Conservation (phyloP, 345 rosid genomes). For the Orychophragmus violaceus region DNA sequence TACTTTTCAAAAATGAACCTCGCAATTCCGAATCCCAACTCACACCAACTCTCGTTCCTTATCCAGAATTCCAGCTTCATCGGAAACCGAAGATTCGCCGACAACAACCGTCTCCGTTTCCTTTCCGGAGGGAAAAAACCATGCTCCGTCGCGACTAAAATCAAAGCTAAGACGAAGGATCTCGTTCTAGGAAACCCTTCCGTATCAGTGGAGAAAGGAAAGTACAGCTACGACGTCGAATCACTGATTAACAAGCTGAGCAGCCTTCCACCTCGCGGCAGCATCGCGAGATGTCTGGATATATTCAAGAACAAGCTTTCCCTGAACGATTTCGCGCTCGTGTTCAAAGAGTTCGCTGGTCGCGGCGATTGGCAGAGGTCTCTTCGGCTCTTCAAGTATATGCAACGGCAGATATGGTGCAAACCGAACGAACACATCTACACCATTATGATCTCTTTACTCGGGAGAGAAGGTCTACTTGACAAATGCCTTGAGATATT, state of each 20-base stretch:
- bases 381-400: conserved; percentile 85
- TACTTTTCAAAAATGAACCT: conserved; percentile 22
- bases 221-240: conserved; percentile 92
- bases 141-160: conserved; percentile 21
- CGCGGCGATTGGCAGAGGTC: conserved; percentile 98
- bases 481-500: conserved; percentile 82
- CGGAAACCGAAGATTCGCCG: conserved; percentile 28
- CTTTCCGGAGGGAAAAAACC: conserved; percentile 27
- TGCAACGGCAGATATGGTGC: conserved; percentile 98
- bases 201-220: conserved; percentile 76
- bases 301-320: conserved; percentile 89
- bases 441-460: conserved; percentile 78
- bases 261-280: conserved; percentile 96
- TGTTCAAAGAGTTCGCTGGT: conserved; percentile 85
- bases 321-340: conserved; percentile 75
- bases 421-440: conserved; percentile 94
- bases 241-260: conserved; percentile 95
- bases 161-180: conserved; percentile 52
- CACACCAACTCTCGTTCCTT: conserved; percentile 32
- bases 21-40: conserved; percentile 32
- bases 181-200: conserved; percentile 72
- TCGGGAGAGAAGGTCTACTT: conserved; percentile 80
- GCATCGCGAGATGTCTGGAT: conserved; percentile 86
- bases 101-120: conserved; percentile 26
- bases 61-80: conserved; percentile 15